These are phyloP conservation scores for Colletotrichum sublineola DNA, from an alignment of 2,329 filamentous ascomycete species.

Conservation along the genomic window DNA sequence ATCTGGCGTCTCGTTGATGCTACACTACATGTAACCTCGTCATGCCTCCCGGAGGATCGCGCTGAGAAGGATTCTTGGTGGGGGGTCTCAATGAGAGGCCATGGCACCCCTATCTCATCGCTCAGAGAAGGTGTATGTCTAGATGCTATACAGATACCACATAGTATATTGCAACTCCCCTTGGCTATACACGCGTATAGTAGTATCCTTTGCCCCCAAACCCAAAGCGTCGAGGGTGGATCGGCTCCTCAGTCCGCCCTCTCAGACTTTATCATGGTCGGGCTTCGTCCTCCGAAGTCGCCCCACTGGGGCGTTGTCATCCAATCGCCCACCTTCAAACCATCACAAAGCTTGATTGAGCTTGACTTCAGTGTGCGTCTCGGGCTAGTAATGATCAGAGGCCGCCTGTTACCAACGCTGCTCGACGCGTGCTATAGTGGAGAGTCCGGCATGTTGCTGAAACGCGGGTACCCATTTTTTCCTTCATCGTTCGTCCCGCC, in stretches of 20 bases:
- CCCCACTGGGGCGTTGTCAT: constrained; percentile 11
- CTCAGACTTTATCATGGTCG: constrained; percentile 24
- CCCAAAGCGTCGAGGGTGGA: constrained; percentile 1
- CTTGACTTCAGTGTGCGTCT: constrained; percentile 34
- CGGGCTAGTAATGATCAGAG: constrained; percentile 41
- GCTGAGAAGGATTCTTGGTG: background rate
- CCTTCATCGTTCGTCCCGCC: constrained; percentile 23
- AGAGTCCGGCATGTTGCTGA: constrained; percentile 36
- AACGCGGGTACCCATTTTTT: constrained; percentile 34
- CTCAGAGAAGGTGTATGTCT: background rate
- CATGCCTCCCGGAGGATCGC: constrained; percentile 22
- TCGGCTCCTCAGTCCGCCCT: constrained; percentile 12
- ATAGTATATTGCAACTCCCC: background rate
- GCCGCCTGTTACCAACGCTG: constrained; percentile 5
- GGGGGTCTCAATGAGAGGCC: background rate
- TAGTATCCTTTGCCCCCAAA: background rate
- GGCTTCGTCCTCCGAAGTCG: background rate
- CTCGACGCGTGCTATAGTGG: constrained; percentile 37
- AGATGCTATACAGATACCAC: background rate
- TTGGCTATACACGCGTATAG: background rate
- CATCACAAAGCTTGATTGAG: constrained; percentile 40
- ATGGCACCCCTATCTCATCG: background rate
- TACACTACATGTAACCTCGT: constrained; percentile 22
- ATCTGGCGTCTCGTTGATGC: constrained; percentile 10
- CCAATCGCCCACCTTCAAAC: constrained; percentile 30